These are phyloP conservation scores for Xylariaceae sp. DNA, from an alignment of 2,329 filamentous ascomycete species.

Conservation along the genomic window DNA sequence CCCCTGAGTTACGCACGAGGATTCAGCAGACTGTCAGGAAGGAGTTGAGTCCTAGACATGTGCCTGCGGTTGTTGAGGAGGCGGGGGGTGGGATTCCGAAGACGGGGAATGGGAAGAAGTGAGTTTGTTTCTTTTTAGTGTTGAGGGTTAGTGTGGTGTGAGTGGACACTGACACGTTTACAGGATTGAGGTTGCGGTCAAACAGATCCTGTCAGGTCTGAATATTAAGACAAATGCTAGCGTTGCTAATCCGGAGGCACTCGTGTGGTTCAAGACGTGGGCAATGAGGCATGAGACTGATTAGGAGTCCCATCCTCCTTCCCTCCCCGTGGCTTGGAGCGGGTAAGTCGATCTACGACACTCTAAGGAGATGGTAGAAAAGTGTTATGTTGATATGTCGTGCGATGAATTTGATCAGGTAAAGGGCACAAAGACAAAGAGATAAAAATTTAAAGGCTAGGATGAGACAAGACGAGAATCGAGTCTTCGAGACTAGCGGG, in stretches of 20 bases:
- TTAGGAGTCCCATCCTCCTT: too few species aligned
- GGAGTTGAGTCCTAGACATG: slow-evolving; percentile 85
- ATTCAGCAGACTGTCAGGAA: slow-evolving; percentile 69
- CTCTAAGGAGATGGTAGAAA: too few species aligned
- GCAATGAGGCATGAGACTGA: slow-evolving; percentile 35
- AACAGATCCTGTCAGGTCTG: slow-evolving; percentile 88
- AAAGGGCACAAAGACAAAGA: too few species aligned
- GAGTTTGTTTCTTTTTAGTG: slow-evolving; percentile 36
- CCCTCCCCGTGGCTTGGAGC: too few species aligned
- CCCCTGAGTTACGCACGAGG: slow-evolving; percentile 54
- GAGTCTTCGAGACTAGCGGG: too few species aligned
- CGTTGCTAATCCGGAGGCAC: slow-evolving; percentile 84
- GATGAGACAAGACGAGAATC: too few species aligned
- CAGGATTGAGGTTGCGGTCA: slow-evolving; percentile 90
- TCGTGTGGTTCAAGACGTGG: slow-evolving; percentile 88
- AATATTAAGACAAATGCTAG: slow-evolving; percentile 86
- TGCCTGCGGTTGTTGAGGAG: slow-evolving; percentile 78
- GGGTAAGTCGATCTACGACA: too few species aligned
- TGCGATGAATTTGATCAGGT: too few species aligned
- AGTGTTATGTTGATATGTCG: too few species aligned
- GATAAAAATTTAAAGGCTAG: too few species aligned
- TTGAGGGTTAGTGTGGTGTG: slow-evolving; percentile 4
- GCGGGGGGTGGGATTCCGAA: slow-evolving; percentile 80
- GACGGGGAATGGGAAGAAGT: slow-evolving; percentile 96
- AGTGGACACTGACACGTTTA: slow-evolving; percentile 4